These are phyloP conservation scores for Candida hispaniensis DNA, from an alignment of 805 yeast species.

Conservation along the genomic window DNA sequence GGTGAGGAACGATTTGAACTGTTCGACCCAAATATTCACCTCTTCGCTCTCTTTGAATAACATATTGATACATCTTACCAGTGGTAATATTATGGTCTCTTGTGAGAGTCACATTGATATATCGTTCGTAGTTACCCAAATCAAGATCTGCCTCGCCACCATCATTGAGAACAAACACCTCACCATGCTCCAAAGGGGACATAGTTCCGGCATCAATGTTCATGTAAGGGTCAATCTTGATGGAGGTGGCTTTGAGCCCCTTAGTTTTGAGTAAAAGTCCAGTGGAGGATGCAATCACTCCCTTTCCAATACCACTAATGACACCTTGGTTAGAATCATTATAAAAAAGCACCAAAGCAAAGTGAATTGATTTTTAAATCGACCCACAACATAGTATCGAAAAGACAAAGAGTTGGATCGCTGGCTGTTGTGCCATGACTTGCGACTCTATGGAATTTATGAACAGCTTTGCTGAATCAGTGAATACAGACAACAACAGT, in stretches of 20 bases:
- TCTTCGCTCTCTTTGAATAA: conserved; percentile 84
- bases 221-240: conserved; percentile 98
- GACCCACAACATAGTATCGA: conserved; percentile 8
- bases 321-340: conserved; percentile 42
- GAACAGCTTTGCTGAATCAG: no score
- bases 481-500: no score
- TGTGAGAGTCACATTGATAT: conserved; percentile 85
- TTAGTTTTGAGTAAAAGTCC: conserved; percentile 88
- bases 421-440: no score
- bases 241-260: conserved; percentile 91
- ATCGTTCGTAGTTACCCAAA: conserved; percentile 95
- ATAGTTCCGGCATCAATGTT: conserved; percentile 99
- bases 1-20: conserved; percentile 98
- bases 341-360: neutral
- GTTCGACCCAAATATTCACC: conserved; percentile 98
- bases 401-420: conserved; percentile 2
- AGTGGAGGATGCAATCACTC: conserved; percentile 93
- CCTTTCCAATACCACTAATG: conserved; percentile 98
- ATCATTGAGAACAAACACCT: conserved; percentile 92
- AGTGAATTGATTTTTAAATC: conserved; percentile 1
- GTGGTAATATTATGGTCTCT: conserved; percentile 95
- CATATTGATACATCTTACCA: conserved; percentile 91
- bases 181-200: conserved; percentile 99
- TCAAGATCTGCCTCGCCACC: conserved; percentile 99
- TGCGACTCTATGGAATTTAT: no score